Evolutionary conservation across 1,284 basidiomycete genomes (phyloP), one percentile per base, ranked within the genome.

Genomic region (Leccinum subspadiceum): DNA sequence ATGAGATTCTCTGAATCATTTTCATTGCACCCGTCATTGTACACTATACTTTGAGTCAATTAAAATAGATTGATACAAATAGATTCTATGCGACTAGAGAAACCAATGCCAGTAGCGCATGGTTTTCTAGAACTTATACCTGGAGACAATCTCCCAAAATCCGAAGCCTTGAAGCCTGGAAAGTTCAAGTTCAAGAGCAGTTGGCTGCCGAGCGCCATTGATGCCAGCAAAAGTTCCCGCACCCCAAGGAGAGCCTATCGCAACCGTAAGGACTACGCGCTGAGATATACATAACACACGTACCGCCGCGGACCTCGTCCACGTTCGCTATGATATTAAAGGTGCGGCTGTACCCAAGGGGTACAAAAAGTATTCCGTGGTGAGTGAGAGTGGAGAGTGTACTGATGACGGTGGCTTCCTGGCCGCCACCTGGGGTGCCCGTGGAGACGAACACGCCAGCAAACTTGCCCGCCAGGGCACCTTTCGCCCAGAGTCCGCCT

Each of bases 351-450:
- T 82, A 86, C 5, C 82, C 84, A 59, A 84, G 75, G 13, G 83
- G 83, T 8, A 84, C 81, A 68, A 76, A 84, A 60, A 75, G 68
- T 22, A 83, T 77, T 37, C 82, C 83, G 58, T 84, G 84, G 71
- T 86, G 84, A 8, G 72, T 66, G 56, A 86, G 76, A 61, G 82
- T 85, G 9, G 84, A 84, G 50, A 85, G 63, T n/a, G 80, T 76
- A 57, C 71, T 79, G 17, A 81, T 65, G 48, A 76, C 74, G 33
- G 85, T 86, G 1, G 79, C 68, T 59, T 80, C 79, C 53, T 80
- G 79, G n/a, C 79, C 79, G 24, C 79, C 79, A 22, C 77, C 80
- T 8, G 70, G 76, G 5, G 74, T 72, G 10, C 73, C 76, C 3
- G 80, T 78, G 17, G 72, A 76, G 44, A 81, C 78, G 63, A 82